Conservation (phyloP, 1,284 basidiomycete species). For the Heterobasidion annosum region DNA sequence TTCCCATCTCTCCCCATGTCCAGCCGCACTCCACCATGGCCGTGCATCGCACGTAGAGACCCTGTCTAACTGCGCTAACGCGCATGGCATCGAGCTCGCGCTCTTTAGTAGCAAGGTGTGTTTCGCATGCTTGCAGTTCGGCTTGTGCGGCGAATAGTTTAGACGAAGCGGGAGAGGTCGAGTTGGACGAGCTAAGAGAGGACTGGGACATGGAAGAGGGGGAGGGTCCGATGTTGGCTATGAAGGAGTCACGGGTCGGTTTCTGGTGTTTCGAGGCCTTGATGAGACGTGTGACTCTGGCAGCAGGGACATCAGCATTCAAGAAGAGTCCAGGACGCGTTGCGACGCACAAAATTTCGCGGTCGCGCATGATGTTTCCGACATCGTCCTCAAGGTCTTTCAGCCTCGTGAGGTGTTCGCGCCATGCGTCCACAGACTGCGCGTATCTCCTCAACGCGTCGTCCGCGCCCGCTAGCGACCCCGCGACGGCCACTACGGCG, state of each 20-base stretch:
- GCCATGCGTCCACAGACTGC: conserved; percentile 53
- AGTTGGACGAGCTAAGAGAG: conserved; percentile 23
- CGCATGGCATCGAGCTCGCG: conserved; percentile 46
- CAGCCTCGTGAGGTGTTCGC: conserved; percentile 47
- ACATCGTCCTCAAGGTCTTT: conserved; percentile 56
- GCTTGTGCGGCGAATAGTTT: conserved; percentile 62
- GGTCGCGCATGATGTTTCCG: conserved; percentile 55
- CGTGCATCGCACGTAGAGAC: conserved; percentile 48
- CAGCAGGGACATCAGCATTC: background rate
- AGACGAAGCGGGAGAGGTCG: conserved; percentile 23
- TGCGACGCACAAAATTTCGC: conserved; percentile 65
- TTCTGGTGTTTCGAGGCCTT: conserved; percentile 60
- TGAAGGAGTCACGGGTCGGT: conserved; percentile 33
- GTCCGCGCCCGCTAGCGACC: conserved; percentile 50
- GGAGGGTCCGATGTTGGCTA: conserved; percentile 21
- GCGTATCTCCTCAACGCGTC: conserved; percentile 58
- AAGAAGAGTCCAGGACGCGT: background rate
- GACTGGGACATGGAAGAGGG: conserved; percentile 22
- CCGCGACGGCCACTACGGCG: conserved; percentile 50
- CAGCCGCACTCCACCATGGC: conserved; percentile 61
- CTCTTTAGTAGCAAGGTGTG: conserved; percentile 60
- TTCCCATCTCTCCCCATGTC: conserved; percentile 59
- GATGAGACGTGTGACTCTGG: conserved; percentile 65
- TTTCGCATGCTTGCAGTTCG: conserved; percentile 71
- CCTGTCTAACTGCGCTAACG: conserved; percentile 43